These are phyloP conservation scores for Tulasnella sp. DNA, from an alignment of 768 basidiomycete species.

Conservation along the genomic window DNA sequence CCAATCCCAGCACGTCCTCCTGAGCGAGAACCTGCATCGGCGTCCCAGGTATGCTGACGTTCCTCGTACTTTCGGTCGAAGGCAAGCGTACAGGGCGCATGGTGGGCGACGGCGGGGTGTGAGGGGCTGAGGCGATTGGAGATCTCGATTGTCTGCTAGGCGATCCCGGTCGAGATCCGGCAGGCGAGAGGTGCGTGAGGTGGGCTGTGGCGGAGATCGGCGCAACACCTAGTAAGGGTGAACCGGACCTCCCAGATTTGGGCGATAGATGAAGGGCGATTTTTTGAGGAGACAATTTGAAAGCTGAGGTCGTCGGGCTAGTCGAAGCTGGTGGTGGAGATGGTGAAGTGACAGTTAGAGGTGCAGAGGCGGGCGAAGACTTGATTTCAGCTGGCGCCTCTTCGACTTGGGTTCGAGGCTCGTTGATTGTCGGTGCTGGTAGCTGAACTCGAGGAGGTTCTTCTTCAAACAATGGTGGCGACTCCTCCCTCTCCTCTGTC, in stretches of 20 bases:
- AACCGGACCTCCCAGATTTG: neutral
- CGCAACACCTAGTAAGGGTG: neutral
- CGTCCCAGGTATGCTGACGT: neutral
- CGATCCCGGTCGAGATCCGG: neutral
- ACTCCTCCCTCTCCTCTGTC: neutral
- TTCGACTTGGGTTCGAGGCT: neutral
- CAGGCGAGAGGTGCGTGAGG: neutral
- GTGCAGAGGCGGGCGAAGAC: neutral
- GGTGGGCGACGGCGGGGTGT: neutral
- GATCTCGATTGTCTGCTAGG: neutral
- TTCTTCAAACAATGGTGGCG: neutral
- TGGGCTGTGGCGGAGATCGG: constrained; percentile 1
- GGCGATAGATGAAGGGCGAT: neutral
- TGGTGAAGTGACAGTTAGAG: neutral
- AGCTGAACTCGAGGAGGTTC: neutral
- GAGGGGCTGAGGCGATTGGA: neutral
- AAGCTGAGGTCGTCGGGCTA: neutral
- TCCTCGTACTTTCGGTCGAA: neutral
- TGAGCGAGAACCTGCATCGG: neutral
- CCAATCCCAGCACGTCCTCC: neutral
- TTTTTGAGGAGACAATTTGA: neutral
- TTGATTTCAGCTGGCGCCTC: neutral
- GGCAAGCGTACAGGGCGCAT: neutral
- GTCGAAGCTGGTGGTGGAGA: neutral
- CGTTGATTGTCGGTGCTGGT: neutral